Base-by-base conservation (phyloP, 1,284 basidiomycete species). In the Leccinum subspadiceum region DNA sequence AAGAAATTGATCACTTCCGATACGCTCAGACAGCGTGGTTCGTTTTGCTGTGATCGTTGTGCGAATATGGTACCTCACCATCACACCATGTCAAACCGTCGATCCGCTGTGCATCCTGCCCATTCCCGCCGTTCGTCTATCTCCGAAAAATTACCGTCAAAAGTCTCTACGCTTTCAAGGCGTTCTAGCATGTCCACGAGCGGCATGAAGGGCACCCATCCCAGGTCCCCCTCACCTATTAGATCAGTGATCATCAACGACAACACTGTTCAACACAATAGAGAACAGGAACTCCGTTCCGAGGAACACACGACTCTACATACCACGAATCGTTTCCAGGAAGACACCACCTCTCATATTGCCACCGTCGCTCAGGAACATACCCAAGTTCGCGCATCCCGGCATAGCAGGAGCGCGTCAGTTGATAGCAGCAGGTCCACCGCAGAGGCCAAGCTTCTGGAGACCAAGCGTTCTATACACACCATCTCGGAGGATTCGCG, bases 31-130 rank as follows among this genome's bases (percentile, higher is more conserved):
- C 64, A 68, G 24, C 74, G 70, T 37, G 63, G 66, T 56, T 75
- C 73, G 41, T 70, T 66, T 59, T 77, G 75, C 54, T 77, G 76
- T 53, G 65, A 73, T 58, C 72, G 71, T 37, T 73, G 72, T 53
- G 73, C 73, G 39, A 75, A 73, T 54, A 41, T 73, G 46, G 68
- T 73, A 48, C 73, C 74, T 13, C 71, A 75, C 54, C 31, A 73
- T 37, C 74, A 76, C 51, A 66, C 65, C 29, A 5, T 70, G 54
- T 61, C 72, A 35, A 24, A 46, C 49, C 74, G 72, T 51, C 72
- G 71, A 31, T 64, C 72, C n/a, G 65, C 71, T 15, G 37, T 49
- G 9, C 73, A 70, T 41, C 53, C 72, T 10, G 17, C 41, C 13
- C 67, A 73, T 58, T 64, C 68, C 5, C 74, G 71, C 22, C 71